Evolutionary conservation across 441 rosid species (phyloP).

Genomic region (Kokia cookei): DNA sequence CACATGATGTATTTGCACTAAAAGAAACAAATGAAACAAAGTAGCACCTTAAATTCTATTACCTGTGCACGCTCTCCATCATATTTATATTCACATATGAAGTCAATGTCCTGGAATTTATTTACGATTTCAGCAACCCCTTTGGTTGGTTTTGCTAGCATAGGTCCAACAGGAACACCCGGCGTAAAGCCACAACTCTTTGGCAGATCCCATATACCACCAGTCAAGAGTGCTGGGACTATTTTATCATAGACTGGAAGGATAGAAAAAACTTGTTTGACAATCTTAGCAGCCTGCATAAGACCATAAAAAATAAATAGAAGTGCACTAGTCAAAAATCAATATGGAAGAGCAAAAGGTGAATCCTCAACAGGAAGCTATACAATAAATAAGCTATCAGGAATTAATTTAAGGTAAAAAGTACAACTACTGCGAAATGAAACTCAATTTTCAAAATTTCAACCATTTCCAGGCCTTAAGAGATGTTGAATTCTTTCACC

Average conservation of each 20-base stretch:
- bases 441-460: not conserved
- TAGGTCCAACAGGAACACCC: slow-evolving; percentile 95
- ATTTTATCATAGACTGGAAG: slow-evolving; percentile 89
- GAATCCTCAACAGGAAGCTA: not conserved
- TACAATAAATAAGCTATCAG: not conserved
- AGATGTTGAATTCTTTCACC: not conserved
- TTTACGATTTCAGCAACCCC: slow-evolving; percentile 72
- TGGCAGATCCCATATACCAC: slow-evolving; percentile 84
- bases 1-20: slow-evolving; percentile 4
- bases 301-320: not conserved
- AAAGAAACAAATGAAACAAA: not conserved
- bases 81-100: slow-evolving; percentile 85
- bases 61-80: slow-evolving; percentile 99
- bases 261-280: slow-evolving; percentile 76
- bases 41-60: slow-evolving; percentile 9
- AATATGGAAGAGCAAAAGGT: not conserved
- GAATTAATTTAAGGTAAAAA: not conserved
- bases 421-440: not conserved
- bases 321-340: slow-evolving; percentile 7
- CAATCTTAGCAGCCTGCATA: slow-evolving; percentile 79
- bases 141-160: slow-evolving; percentile 92
- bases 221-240: slow-evolving; percentile 68
- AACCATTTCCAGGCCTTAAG: not conserved
- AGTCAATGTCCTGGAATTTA: slow-evolving; percentile 77
- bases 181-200: slow-evolving; percentile 59